phyloP scores from a whole-genome alignment of 805 yeast species.

The Saccharomycopsis sp. region DNA sequence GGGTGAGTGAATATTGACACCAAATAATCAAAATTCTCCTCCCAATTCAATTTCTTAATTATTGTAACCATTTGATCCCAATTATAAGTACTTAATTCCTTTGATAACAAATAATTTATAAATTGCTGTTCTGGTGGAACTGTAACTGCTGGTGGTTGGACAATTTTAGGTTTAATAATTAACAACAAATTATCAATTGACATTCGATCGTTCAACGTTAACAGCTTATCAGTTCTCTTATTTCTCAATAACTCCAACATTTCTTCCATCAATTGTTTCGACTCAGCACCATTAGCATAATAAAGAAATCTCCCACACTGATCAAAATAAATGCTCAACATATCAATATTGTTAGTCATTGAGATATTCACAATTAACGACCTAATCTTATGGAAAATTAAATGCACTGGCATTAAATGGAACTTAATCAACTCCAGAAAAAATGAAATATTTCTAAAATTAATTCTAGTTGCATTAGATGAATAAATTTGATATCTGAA shows the following conservation, averaged over 20 bases:
- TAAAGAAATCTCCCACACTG: conserved; percentile 61
- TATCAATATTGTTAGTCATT: conserved; percentile 55
- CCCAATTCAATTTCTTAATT: conserved; percentile 41
- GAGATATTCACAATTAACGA: conserved; percentile 45
- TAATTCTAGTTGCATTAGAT: conserved; percentile 27
- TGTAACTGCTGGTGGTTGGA: conserved; percentile 29
- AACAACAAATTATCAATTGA: conserved; percentile 52
- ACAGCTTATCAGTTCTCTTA: conserved; percentile 40
- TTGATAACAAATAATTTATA: conserved; percentile 42
- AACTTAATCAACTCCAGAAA: conserved; percentile 75
- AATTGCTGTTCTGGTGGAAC: conserved; percentile 41
- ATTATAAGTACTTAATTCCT: conserved; percentile 39
- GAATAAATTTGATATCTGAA: conserved; percentile 54
- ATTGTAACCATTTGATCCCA: conserved; percentile 31
- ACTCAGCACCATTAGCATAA: conserved; percentile 41
- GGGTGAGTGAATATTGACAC: conserved; percentile 46
- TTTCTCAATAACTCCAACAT: conserved; percentile 50
- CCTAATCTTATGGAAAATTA: conserved; percentile 67
- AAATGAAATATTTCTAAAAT: conserved; percentile 52
- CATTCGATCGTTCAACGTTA: conserved; percentile 49
- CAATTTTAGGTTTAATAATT: conserved; percentile 48
- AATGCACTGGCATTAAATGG: conserved; percentile 60
- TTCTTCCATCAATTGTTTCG: conserved; percentile 50
- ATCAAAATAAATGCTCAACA: conserved; percentile 64
- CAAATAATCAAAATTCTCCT: conserved; percentile 31